Conservation (phyloP, 495 filamentous ascomycete species). For the Penicillium ucsense region DNA sequence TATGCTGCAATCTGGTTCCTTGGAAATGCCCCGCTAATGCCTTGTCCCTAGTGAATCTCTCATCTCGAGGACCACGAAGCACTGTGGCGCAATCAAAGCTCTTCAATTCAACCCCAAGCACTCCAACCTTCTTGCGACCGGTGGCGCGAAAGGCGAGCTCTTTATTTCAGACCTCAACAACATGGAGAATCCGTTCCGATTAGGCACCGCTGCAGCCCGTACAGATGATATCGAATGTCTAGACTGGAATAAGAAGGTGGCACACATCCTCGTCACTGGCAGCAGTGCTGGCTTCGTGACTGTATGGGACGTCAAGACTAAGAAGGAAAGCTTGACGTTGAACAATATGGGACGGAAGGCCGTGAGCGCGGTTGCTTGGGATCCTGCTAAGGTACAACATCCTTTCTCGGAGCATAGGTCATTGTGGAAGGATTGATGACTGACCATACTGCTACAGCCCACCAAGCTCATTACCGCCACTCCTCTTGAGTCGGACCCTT, state of each 20-base stretch:
- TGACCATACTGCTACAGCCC: conserved; percentile 34
- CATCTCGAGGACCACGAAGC: conserved; percentile 83
- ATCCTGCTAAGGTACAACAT: conserved; percentile 60
- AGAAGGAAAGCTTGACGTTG: conserved; percentile 89
- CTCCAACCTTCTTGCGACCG: conserved; percentile 84
- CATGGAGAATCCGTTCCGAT: conserved; percentile 71
- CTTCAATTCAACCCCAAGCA: conserved; percentile 96
- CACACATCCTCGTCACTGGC: conserved; percentile 91
- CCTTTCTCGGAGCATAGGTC: not conserved
- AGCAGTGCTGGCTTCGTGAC: conserved; percentile 93
- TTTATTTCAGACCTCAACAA: conserved; percentile 93
- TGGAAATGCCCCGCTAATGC: not conserved
- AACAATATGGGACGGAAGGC: conserved; percentile 89
- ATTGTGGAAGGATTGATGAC: not conserved
- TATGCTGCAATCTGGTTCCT: conserved; percentile 4
- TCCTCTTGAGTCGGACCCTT: conserved; percentile 79
- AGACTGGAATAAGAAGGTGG: conserved; percentile 97
- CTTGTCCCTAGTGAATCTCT: conserved; percentile 50
- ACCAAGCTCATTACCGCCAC: conserved; percentile 90
- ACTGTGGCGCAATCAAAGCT: conserved; percentile 86
- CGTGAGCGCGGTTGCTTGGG: conserved; percentile 94
- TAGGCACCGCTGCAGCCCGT: conserved; percentile 78
- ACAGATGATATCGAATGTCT: conserved; percentile 90
- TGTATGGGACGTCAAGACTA: conserved; percentile 96
- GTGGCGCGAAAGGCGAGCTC: conserved; percentile 90